Evolutionary conservation across 805 yeast genomes (phyloP), one percentile per base, ranked within the genome.

Genomic region (Wickerhamiella occidentalis): DNA sequence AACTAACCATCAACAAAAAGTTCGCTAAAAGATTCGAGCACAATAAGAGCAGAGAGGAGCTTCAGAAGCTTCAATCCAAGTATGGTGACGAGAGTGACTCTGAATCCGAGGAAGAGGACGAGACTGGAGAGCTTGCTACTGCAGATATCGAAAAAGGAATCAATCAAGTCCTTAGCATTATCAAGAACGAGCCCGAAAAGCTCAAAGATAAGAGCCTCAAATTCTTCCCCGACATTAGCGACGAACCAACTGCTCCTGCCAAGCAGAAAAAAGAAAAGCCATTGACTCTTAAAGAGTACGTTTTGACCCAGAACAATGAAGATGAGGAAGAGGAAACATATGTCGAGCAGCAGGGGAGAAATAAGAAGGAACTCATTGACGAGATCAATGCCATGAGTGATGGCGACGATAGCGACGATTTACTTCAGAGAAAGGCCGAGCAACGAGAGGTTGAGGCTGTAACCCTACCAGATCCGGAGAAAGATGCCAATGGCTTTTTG

Each of bases 281-380:
- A 8, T 71, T 92, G 50, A 85, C 81, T 63, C 74, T 92, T 64
- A 87, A 88, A 58, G 98, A 92, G 64, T 92, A 88, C 61, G 82
- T 79, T 56, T 65, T 88, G 30, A 68, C 92, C n/a, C 71, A 79
- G 2, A 79, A 73, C 1, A 78, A 76, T 17, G 78, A 70, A 1
- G 76, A 73, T 22, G 69, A 66, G 17, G 70, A 66, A 18, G 70
- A 70, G 52, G 54, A 50, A 12, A 52, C 61, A 0, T 87, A 75
- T 62, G 84, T 75, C 5, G 72, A 79, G n/a, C 77, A 80, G 55
- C 87, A 85, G 64, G 73, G 72, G 51, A 92, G 82, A 51, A 90
- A 85, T 53, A 79, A 82, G 58, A 72, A 75, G 40, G 75, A 81
- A 58, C 70, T 92, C n/a, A 85, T 90, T 60, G 81, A 86, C 51